Evolutionary conservation across 176 grass and related monocot genomes (phyloP), one percentile per base, ranked within the genome.

Genomic region (Carex parvula): DNA sequence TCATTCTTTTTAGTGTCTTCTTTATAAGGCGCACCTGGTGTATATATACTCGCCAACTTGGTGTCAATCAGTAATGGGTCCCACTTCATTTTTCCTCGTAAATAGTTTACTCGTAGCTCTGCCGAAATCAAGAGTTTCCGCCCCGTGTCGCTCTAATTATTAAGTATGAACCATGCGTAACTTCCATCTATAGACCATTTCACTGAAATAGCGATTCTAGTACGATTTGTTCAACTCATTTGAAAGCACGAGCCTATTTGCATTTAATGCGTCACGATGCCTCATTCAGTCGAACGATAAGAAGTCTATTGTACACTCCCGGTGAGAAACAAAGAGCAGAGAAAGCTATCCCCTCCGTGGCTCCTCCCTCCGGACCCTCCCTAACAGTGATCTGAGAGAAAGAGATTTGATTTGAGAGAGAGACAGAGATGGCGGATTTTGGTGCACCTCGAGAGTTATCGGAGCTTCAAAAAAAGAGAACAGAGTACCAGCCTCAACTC

Each of bases 391-490:
- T 75, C 21, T 30, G 62, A 64, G 24, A 14, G 62, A 30, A 11
- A 29, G 24, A 64, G 62, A 15, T 64, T 30, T 64, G 24, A 21
- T 64, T 17, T 39, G 37, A 32, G 37, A 30, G 24, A 83, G 21
- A 61, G 26, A 76, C 2, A 77, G 71, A 24, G 42, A 85, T 85
- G 84, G 42, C 41, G 39, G 84, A 85, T 79, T 85, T 85, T 32
- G 84, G 84, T 42, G 70, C 74, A 14, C 70, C 70, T 3, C 62
- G 57, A 20, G 84, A 67, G 70, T 53, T 85, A 30, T 85, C 84
- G 24, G 84, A 79, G 84, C 69, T 85, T 42, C 84, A 85, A 58
- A 75, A 63, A 2, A 85, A 85, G 84, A 79, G 84, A 66, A 58
- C 70, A 6, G 71, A 85, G 71, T 85, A 85, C 84, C 84, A 56